Percentiles rank a stretch among this genome's conserved stretches.
phyloP scores from a whole-genome alignment of 108 stramenopile species.

The Parmales sp. region DNA sequence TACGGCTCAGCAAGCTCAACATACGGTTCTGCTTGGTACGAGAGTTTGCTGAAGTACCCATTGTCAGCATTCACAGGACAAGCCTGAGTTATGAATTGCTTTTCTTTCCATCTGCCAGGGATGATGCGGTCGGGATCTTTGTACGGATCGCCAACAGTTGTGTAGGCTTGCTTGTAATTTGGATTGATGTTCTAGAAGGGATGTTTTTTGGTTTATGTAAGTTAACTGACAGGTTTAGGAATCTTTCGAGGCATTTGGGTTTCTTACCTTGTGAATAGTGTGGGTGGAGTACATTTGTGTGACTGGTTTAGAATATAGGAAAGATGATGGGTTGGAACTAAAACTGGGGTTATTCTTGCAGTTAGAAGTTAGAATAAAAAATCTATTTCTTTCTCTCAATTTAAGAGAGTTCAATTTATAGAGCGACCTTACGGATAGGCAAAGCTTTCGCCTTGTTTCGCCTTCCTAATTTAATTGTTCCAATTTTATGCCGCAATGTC shows the following conservation, averaged over 20 bases:
- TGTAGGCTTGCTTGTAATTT: constrained; percentile 38
- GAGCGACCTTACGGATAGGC: too few relatives aligned
- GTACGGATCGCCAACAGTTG: constrained; percentile 55
- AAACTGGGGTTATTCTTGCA: neutral
- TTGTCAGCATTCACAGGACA: constrained; percentile 52
- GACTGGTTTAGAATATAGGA: neutral
- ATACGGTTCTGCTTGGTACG: constrained; percentile 45
- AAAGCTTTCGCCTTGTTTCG: too few relatives aligned
- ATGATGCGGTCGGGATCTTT: constrained; percentile 30
- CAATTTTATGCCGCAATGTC: too few relatives aligned
- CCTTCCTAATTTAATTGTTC: too few relatives aligned
- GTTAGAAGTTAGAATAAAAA: neutral
- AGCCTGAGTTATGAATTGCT: constrained; percentile 33
- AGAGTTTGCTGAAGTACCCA: constrained; percentile 43
- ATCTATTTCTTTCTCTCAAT: too few relatives aligned
- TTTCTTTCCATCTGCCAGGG: constrained; percentile 45
- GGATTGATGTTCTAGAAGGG: constrained; percentile 45
- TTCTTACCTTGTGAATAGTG: constrained; percentile 49
- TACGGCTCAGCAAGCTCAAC: constrained; percentile 40
- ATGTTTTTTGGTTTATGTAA: constrained; percentile 39
- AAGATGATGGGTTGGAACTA: neutral
- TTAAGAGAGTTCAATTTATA: too few relatives aligned
- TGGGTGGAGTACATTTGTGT: constrained; percentile 41
- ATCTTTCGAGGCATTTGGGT: constrained; percentile 30
- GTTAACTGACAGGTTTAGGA: constrained; percentile 53